phyloP scores from a whole-genome alignment of 345 rosid genomes.

The Microthlaspi erraticum region DNA sequence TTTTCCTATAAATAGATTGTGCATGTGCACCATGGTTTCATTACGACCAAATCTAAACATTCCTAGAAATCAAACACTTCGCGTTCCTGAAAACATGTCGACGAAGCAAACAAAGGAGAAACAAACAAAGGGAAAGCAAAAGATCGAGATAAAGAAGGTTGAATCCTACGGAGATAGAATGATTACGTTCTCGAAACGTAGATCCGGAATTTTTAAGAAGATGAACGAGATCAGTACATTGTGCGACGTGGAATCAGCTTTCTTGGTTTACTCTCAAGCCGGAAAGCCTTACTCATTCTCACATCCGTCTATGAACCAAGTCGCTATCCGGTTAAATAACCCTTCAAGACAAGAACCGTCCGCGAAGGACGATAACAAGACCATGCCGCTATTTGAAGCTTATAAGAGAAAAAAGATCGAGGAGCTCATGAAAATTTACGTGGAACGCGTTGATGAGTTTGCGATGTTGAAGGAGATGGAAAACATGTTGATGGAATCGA shows the following conservation, averaged over 20 bases:
- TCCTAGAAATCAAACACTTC: slow-evolving; percentile 8
- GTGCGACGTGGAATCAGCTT: slow-evolving; percentile 37
- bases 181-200: slow-evolving; percentile 53
- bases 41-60: neutral
- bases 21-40: neutral
- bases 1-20: slow-evolving; percentile 11
- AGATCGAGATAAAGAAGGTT: slow-evolving; percentile 44
- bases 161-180: slow-evolving; percentile 36
- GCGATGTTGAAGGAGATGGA: slow-evolving; percentile 30
- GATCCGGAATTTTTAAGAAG: slow-evolving; percentile 50
- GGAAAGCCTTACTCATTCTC: slow-evolving; percentile 50
- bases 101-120: slow-evolving; percentile 19
- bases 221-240: slow-evolving; percentile 48
- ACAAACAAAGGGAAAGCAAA: slow-evolving; percentile 43
- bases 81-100: slow-evolving; percentile 8
- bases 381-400: slow-evolving; percentile 45
- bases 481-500: slow-evolving; percentile 5
- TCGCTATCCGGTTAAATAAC: slow-evolving; percentile 23
- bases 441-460: slow-evolving; percentile 12
- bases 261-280: slow-evolving; percentile 46
- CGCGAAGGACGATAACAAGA: neutral
- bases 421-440: slow-evolving; percentile 22
- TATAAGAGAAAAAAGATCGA: slow-evolving; percentile 31
- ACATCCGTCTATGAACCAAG: slow-evolving; percentile 45
- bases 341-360: neutral